Conservation (phyloP, 257 asterid species). For the Rhazya stricta region DNA sequence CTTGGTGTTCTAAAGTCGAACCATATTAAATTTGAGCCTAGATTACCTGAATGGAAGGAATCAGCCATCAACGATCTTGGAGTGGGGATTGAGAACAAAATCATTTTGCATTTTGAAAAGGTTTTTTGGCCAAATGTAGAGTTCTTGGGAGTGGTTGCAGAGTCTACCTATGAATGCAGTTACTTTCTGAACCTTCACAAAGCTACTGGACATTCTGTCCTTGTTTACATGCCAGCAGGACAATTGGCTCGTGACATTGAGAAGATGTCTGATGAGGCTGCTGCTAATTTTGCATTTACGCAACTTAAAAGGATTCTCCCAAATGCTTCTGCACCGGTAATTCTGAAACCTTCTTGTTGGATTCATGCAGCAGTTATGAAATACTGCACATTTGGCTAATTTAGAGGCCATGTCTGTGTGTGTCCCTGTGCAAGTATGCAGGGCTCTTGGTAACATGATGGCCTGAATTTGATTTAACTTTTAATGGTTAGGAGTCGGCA, state of each 20-base stretch:
- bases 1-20: constrained; percentile 90
- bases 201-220: constrained; percentile 89
- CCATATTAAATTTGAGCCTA: constrained; percentile 68
- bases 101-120: constrained; percentile 61
- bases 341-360: background rate
- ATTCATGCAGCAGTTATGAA: background rate
- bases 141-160: constrained; percentile 92
- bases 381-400: too few relatives aligned
- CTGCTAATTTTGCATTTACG: constrained; percentile 73
- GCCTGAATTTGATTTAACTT: too few relatives aligned
- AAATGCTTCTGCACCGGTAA: constrained; percentile 79
- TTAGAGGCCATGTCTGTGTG: too few relatives aligned
- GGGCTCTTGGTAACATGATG: too few relatives aligned
- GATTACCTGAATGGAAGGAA: constrained; percentile 93
- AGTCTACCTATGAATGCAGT: constrained; percentile 75
- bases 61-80: constrained; percentile 80
- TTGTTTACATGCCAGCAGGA: constrained; percentile 98
- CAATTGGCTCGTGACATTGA: constrained; percentile 85
- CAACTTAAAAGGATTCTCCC: constrained; percentile 85
- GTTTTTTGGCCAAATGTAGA: constrained; percentile 99
- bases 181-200: constrained; percentile 95
- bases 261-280: constrained; percentile 81
- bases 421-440: too few relatives aligned
- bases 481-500: too few relatives aligned
- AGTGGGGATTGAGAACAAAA: constrained; percentile 95